Conservation (phyloP, 116 monocot species). For the Cymodocea nodosa region DNA sequence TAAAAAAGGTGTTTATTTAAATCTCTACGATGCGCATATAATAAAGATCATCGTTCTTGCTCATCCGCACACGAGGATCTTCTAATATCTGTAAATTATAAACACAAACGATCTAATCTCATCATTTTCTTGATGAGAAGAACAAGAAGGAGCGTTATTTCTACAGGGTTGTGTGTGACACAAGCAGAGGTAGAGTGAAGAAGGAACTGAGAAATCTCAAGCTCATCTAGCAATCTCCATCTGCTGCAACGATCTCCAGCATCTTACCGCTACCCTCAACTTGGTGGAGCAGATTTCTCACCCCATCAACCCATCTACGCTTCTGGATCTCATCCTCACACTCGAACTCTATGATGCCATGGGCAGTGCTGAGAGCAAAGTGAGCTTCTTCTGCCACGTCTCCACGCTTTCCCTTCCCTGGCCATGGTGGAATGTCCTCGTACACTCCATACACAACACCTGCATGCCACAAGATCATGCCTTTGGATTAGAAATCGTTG, state of each 20-base stretch:
- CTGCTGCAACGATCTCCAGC: not conserved
- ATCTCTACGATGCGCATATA: too few relatives aligned
- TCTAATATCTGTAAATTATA: too few relatives aligned
- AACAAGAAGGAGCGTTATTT: too few relatives aligned
- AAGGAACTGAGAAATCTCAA: too few relatives aligned
- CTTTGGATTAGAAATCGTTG: not conserved
- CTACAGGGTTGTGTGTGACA: too few relatives aligned
- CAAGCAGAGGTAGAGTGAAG: too few relatives aligned
- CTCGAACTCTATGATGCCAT: constrained; percentile 18
- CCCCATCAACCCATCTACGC: constrained; percentile 17
- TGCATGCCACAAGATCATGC: not conserved
- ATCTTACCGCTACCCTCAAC: not conserved
- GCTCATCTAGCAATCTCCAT: not conserved
- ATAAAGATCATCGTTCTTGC: too few relatives aligned
- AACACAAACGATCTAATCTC: too few relatives aligned
- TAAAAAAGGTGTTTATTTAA: too few relatives aligned
- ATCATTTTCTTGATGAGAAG: too few relatives aligned
- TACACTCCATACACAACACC: constrained; percentile 16
- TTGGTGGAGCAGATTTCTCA: constrained; percentile 10
- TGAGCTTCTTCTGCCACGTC: constrained; percentile 4
- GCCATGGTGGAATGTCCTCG: constrained; percentile 15
- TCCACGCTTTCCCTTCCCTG: not conserved
- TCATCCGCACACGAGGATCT: too few relatives aligned
- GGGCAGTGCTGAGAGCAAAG: constrained; percentile 15
- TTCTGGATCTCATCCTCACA: constrained; percentile 15